Evolutionary conservation across 2,329 filamentous ascomycete species (phyloP), one percentile per base, ranked within the genome.

Genomic region (Aspergillus luchuensis): DNA sequence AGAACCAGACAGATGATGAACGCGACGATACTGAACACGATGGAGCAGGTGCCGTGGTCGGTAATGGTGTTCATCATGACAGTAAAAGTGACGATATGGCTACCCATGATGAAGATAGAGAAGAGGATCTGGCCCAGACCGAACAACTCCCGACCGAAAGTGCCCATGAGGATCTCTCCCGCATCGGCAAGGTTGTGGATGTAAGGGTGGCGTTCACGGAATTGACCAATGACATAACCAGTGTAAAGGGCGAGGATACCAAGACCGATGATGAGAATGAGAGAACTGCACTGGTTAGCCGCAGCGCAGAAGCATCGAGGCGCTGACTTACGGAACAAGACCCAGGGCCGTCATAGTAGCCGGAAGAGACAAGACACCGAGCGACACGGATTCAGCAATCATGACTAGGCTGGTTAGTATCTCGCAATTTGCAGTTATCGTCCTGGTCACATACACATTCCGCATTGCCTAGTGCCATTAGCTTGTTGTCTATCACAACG

Each of bases 81-180:
- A 33, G 83, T 84, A 65, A 90, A 90, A 0, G 87, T 89, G 64
- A 91, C 76, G 58, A 89, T 82, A 74, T 91, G 89, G n/a, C 87
- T 89, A 33, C 84, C 88, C 74, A 89, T 87, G 63, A 89, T 84
- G 76, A 91, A 89, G 63, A 89, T 79, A 30, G 90, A 80, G 73
- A 90, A 86, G 23, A 90, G 74, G 2, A 84, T 76, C 66, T 89
- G 87, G 66, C 85, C 87, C 60, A 80, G 76, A 23, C 87, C 87
- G 48, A 89, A 80, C 23, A 91, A 65, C 71, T 89, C 86, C 60
- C 86, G 84, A 1, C 86, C 87, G 43, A 85, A 78, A 8, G 76
- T 76, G 13, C 89, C 89, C 64, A 83, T 79, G 54, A 91, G 79
- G 60, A 90, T 78, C 45, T 82, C 78, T 1, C 87, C 88, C 6